Evolutionary conservation across 1,284 basidiomycete genomes (phyloP), one percentile per base, ranked within the genome.

Genomic region (Heterobasidion irregulare): DNA sequence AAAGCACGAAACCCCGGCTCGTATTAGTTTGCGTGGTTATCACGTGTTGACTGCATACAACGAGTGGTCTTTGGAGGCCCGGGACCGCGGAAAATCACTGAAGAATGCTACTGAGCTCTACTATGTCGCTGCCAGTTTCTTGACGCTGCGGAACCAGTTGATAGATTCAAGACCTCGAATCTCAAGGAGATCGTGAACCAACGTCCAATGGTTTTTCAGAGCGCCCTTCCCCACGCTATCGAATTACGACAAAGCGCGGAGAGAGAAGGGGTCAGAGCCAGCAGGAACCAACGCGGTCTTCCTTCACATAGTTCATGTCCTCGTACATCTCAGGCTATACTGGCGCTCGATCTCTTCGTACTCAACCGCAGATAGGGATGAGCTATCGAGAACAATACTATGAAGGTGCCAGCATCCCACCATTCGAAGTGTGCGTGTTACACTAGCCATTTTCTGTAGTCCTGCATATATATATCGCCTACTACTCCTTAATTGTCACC

Each of bases 381-480:
- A 49, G 55, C 18, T 57, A 57, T 51, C 49, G 53, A 18, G 59
- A 60, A 5, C 48, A 45, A n/a, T 51, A 48, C 9, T 50, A 53
- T 19, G 59, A 59, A 49, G 53, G 53, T 53, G 41, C 55, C n/a
- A 57, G 58, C 16, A 53, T 60, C 26, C 58, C 59, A 18, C 53
- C 55, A 16, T 45, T 60, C n/a, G 59, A 60, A 44, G 43, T 60
- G 59, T 60, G 59, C 55, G 59, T 60, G 58, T 44, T 49, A 44
- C 26, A 6, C 26, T 36, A 50, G 48, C 43, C 54, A 34, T 33
- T 45, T 51, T 57, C 47, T 52, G 46, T 51, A 54, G 55, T 46
- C 16, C 34, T 52, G 50, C 53, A 53, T 45, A 5, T 26, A 5
- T 6, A 26, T 6, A 26, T 26, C 26, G 26, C 26, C 4, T 26